Evolutionary conservation across 2,329 filamentous ascomycete species (phyloP).

Genomic region (Colletotrichum endophyticum): DNA sequence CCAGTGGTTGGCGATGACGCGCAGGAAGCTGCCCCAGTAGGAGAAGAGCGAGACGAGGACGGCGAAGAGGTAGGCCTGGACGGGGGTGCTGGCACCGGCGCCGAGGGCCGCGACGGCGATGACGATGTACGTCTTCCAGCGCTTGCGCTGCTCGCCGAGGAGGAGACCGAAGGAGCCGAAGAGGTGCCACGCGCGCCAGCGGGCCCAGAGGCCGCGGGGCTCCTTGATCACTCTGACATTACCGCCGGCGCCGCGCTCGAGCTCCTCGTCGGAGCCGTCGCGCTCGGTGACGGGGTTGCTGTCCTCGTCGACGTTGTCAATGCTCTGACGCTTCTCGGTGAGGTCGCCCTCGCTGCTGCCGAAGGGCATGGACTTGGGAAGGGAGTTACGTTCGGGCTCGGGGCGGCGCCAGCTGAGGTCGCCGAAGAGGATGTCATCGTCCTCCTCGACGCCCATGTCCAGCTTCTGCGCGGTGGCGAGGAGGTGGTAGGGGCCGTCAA

Average conservation of each 20-base stretch:
- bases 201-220: not conserved
- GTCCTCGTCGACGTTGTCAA: not conserved
- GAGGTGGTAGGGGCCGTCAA: slow-evolving; percentile 45
- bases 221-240: not conserved
- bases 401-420: slow-evolving; percentile 18
- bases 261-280: slow-evolving; percentile 10
- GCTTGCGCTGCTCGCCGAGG: slow-evolving; percentile 15
- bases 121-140: slow-evolving; percentile 17
- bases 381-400: not conserved
- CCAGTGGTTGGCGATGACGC: slow-evolving; percentile 43
- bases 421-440: slow-evolving; percentile 21
- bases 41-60: slow-evolving; percentile 17
- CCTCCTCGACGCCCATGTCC: slow-evolving; percentile 13
- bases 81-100: slow-evolving; percentile 16
- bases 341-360: slow-evolving; percentile 12
- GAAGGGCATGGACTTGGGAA: not conserved
- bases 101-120: slow-evolving; percentile 14
- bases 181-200: not conserved
- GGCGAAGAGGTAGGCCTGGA: slow-evolving; percentile 20
- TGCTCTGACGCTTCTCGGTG: slow-evolving; percentile 10
- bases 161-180: slow-evolving; percentile 16
- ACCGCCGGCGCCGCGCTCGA: not conserved
- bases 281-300: not conserved
- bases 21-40: slow-evolving; percentile 13
- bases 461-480: slow-evolving; percentile 41